phyloP scores from a whole-genome alignment of 2,329 filamentous ascomycete genomes.

The Botrytis fragariae region DNA sequence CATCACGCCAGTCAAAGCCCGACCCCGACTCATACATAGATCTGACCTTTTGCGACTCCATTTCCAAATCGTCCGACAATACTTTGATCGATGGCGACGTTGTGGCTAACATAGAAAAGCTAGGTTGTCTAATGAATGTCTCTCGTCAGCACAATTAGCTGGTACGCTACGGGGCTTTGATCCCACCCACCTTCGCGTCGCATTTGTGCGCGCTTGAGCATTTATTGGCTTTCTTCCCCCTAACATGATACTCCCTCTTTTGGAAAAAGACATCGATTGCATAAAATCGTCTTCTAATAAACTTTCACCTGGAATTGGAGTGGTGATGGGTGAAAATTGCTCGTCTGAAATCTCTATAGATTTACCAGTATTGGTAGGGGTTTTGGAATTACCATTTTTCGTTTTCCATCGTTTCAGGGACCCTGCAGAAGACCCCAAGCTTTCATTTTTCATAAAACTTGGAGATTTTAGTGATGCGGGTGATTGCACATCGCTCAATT shows the following conservation, averaged over 20 bases:
- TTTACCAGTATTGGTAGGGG: constrained; percentile 28
- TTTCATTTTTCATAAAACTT: constrained; percentile 25
- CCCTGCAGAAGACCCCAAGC: constrained; percentile 18
- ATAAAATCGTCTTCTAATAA: constrained; percentile 59
- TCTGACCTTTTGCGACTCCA: constrained; percentile 39
- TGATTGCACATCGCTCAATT: constrained; percentile 17
- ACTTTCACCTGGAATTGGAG: constrained; percentile 54
- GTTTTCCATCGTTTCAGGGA: constrained; percentile 27
- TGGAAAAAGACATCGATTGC: constrained; percentile 57
- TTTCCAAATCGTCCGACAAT: constrained; percentile 36
- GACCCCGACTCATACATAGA: constrained; percentile 38
- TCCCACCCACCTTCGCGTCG: constrained; percentile 30
- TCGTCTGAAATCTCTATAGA: constrained; percentile 26
- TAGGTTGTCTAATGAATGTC: constrained; percentile 31
- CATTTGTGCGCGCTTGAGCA: constrained; percentile 29
- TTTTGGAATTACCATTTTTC: constrained; percentile 22
- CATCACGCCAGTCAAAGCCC: constrained; percentile 33
- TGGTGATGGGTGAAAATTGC: constrained; percentile 52
- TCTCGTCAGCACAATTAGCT: constrained; percentile 24
- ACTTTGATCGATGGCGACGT: constrained; percentile 30
- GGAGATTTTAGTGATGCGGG: constrained; percentile 17
- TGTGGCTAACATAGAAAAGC: constrained; percentile 32
- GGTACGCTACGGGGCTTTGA: constrained; percentile 2
- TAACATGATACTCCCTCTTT: constrained; percentile 63
- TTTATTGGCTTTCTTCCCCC: constrained; percentile 45